Evolutionary conservation across 805 yeast genomes (phyloP).

Genomic region (Teunomyces pallodes): DNA sequence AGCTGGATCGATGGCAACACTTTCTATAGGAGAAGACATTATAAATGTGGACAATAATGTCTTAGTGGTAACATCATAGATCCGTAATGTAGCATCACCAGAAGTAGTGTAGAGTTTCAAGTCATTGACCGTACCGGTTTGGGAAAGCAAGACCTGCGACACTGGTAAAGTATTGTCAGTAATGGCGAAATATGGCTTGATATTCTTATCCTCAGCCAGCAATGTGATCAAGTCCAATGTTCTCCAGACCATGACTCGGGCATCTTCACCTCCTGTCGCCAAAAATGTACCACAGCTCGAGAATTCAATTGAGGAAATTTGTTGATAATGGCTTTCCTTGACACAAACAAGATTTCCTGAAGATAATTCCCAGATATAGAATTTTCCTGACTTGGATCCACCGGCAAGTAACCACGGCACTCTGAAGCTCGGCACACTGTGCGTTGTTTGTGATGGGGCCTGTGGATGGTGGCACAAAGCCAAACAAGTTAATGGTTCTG

Average conservation of each 20-base stretch:
- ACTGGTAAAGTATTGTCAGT: slow-evolving; percentile 62
- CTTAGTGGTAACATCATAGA: slow-evolving; percentile 54
- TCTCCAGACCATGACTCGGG: slow-evolving; percentile 75
- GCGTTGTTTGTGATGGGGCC: slow-evolving; percentile 16
- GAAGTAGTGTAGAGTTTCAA: slow-evolving; percentile 67
- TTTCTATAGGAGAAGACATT: slow-evolving; percentile 53
- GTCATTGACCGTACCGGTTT: slow-evolving; percentile 57
- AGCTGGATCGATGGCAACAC: slow-evolving; percentile 72
- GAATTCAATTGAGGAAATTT: slow-evolving; percentile 57
- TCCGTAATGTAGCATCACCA: slow-evolving; percentile 68
- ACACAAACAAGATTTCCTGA: slow-evolving; percentile 74
- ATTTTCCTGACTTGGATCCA: slow-evolving; percentile 70
- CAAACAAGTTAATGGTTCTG: slow-evolving; percentile 69
- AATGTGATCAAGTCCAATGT: slow-evolving; percentile 53
- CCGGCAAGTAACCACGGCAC: slow-evolving; percentile 69
- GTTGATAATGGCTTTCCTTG: slow-evolving; percentile 83
- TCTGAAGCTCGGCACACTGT: slow-evolving; percentile 40
- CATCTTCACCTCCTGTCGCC: slow-evolving; percentile 77
- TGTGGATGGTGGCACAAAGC: slow-evolving; percentile 40
- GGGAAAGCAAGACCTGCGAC: slow-evolving; percentile 43
- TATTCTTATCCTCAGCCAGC: slow-evolving; percentile 24
- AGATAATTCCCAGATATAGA: slow-evolving; percentile 81
- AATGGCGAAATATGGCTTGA: slow-evolving; percentile 58
- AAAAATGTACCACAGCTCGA: slow-evolving; percentile 61
- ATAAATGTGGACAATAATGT: slow-evolving; percentile 67